Evolutionary conservation across 805 yeast species (phyloP).

Genomic region (Debaryomyces maramus): DNA sequence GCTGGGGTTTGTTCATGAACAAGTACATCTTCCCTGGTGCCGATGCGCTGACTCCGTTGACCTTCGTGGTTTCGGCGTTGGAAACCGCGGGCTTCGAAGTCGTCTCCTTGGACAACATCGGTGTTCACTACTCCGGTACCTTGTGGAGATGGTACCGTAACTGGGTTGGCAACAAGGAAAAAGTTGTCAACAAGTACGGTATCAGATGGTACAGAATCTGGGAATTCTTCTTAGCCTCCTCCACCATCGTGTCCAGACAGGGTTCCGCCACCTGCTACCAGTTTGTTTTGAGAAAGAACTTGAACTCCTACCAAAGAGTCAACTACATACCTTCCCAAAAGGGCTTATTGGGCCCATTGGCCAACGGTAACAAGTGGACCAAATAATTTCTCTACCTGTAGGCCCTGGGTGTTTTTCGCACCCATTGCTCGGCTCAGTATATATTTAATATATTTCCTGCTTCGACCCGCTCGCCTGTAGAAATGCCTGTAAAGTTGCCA

Average conservation of each 20-base stretch:
- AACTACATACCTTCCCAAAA: constrained; percentile 77
- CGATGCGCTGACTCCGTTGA: constrained; percentile 92
- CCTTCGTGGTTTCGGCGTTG: constrained; percentile 71
- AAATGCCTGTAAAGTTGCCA: no score
- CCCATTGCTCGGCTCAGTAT: no score
- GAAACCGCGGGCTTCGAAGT: constrained; percentile 88
- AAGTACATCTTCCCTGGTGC: constrained; percentile 97
- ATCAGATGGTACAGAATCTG: constrained; percentile 89
- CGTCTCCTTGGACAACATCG: constrained; percentile 80
- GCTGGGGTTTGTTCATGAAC: constrained; percentile 96
- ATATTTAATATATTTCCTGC: no score
- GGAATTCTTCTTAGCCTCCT: constrained; percentile 84
- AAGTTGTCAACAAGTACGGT: constrained; percentile 78
- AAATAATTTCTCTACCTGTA: constrained; percentile 32
- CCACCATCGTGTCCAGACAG: constrained; percentile 85
- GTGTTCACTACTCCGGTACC: constrained; percentile 90
- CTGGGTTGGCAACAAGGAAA: constrained; percentile 83
- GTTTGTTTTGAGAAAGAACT: constrained; percentile 84
- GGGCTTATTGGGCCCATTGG: constrained; percentile 63
- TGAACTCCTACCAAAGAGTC: constrained; percentile 80
- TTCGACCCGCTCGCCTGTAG: no score
- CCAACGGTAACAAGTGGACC: constrained; percentile 59
- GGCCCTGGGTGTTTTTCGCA: no score
- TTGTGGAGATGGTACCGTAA: constrained; percentile 93
- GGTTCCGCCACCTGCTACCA: constrained; percentile 93